Percentiles rank a stretch among this genome's conserved stretches.
These are phyloP conservation scores for Penicillium turbatum DNA, from an alignment of 495 filamentous ascomycete species.

Conservation along the genomic window DNA sequence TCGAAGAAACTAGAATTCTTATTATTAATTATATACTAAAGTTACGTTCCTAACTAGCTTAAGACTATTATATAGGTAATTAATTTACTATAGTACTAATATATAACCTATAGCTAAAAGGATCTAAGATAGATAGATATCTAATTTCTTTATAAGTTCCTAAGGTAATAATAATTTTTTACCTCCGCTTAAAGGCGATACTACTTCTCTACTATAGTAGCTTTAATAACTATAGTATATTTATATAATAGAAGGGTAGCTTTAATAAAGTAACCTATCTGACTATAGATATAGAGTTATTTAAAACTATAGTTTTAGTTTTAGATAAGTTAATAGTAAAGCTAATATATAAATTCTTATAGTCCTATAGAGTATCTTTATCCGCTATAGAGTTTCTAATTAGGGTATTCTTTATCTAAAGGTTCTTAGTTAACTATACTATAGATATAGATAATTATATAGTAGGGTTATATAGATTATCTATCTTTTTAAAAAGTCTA, in stretches of 20 bases:
- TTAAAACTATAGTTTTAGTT: not conserved
- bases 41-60: not conserved
- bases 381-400: constrained; percentile 1
- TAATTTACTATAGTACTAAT: constrained; percentile 1
- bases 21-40: not conserved
- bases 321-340: constrained; percentile 1
- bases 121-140: constrained; percentile 37
- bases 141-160: constrained; percentile 28
- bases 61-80: not conserved
- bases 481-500: too few species aligned
- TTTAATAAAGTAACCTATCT: constrained; percentile 3
- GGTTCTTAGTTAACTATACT: constrained; percentile 1
- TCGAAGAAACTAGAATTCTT: not conserved
- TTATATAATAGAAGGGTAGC: not conserved
- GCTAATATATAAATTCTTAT: not conserved
- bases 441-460: not conserved
- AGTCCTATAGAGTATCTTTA: not conserved
- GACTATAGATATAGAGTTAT: constrained; percentile 1
- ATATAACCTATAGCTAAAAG: constrained; percentile 12
- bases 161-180: constrained; percentile 28
- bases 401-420: constrained; percentile 6
- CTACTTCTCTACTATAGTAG: constrained; percentile 5
- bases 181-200: constrained; percentile 28
- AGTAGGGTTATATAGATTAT: too few species aligned
- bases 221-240: constrained; percentile 10